Evolutionary conservation across 352 stramenopile genomes (phyloP).

Genomic region (Phytophthora aleatoria): DNA sequence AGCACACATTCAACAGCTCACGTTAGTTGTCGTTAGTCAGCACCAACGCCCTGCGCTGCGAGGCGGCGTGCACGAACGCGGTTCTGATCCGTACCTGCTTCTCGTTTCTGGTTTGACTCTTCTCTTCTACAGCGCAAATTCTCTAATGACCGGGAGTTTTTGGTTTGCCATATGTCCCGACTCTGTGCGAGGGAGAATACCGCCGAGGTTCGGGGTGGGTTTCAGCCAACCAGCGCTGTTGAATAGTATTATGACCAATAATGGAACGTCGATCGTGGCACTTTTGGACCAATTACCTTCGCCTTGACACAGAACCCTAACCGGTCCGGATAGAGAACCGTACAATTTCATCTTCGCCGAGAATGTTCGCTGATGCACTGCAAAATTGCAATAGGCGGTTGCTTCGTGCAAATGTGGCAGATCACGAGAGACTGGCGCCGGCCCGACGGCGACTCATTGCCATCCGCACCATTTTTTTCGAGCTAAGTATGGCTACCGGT

Average conservation of each 20-base stretch:
- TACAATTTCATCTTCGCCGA: constrained; percentile 13
- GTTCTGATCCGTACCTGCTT: constrained; percentile 27
- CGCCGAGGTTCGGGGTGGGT: not conserved
- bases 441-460: constrained; percentile 3
- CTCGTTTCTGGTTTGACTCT: constrained; percentile 14
- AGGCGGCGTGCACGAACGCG: not conserved
- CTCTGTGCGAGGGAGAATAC: constrained; percentile 16
- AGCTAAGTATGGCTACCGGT: not conserved
- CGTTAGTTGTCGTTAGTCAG: constrained; percentile 22
- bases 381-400: constrained; percentile 2
- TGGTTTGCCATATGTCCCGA: constrained; percentile 16
- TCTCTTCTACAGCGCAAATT: constrained; percentile 40
- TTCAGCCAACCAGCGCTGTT: constrained; percentile 14
- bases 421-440: constrained; percentile 2
- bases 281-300: constrained; percentile 10
- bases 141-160: constrained; percentile 36
- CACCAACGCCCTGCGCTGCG: not conserved
- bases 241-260: not conserved
- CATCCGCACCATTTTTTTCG: not conserved
- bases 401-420: not conserved
- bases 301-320: constrained; percentile 12
- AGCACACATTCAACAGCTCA: constrained; percentile 3
- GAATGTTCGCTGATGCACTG: constrained; percentile 22
- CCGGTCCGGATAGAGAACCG: constrained; percentile 19
- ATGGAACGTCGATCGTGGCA: not conserved